Evolutionary conservation across 306 rosid genomes (phyloP).

Genomic region (Neltuma alba): DNA sequence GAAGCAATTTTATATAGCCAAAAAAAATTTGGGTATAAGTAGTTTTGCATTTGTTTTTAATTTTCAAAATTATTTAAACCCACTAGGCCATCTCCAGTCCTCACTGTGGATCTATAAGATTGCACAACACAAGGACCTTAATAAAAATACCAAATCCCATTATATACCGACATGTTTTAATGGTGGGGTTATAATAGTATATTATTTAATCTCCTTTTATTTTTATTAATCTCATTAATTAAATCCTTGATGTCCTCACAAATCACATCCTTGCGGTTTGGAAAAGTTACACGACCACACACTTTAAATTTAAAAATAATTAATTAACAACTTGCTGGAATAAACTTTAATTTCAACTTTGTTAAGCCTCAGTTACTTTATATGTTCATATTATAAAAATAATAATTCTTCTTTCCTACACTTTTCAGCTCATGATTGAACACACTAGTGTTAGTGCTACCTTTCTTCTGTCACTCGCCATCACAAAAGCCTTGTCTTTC

Average conservation of each 20-base stretch:
- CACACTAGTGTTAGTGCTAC: background rate
- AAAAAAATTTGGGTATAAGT: background rate
- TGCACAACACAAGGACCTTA: background rate
- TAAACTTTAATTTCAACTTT: background rate
- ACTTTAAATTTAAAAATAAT: background rate
- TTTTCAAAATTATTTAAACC: background rate
- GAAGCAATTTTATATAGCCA: background rate
- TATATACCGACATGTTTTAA: background rate
- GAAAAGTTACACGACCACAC: background rate
- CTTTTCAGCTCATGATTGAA: conserved; percentile 1
- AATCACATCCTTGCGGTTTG: background rate
- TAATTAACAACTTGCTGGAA: background rate
- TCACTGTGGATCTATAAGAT: background rate
- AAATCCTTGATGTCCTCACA: background rate
- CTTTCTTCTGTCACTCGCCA: background rate
- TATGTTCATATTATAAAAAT: background rate
- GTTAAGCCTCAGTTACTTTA: background rate
- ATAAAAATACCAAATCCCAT: background rate
- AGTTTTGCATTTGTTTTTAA: background rate
- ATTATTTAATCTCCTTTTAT: background rate
- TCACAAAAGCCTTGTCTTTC: background rate
- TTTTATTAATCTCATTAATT: background rate
- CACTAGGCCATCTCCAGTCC: background rate
- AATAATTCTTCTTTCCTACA: background rate
- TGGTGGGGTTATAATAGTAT: background rate